Evolutionary conservation across 2,329 filamentous ascomycete genomes (phyloP).

Genomic region (Geosmithia flava): DNA sequence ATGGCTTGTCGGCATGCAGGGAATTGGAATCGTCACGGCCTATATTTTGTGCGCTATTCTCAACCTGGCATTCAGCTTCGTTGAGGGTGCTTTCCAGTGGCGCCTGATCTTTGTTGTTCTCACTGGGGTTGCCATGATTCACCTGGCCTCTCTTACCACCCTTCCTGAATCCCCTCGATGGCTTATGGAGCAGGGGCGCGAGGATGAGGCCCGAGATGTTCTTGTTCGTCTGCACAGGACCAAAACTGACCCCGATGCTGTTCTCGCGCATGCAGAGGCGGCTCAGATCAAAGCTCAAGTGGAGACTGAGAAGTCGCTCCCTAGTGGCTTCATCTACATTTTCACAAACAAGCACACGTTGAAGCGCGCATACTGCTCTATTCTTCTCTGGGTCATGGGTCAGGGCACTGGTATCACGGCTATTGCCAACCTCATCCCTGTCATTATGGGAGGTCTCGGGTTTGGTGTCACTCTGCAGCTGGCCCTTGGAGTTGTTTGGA

Average conservation of each 20-base stretch:
- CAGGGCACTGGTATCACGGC: slow-evolving; percentile 7
- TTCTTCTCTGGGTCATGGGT: slow-evolving; percentile 7
- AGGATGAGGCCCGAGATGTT: slow-evolving; percentile 14
- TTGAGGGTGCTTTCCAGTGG: slow-evolving; percentile 12
- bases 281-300: slow-evolving; percentile 7
- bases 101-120: slow-evolving; percentile 16
- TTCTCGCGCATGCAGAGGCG: slow-evolving; percentile 6
- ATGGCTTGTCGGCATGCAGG: slow-evolving; percentile 19
- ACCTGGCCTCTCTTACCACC: slow-evolving; percentile 16
- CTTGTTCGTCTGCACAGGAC: slow-evolving; percentile 5
- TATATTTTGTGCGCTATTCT: slow-evolving; percentile 19
- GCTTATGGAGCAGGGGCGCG: slow-evolving; percentile 21
- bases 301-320: slow-evolving; percentile 5
- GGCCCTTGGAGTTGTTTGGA: slow-evolving; percentile 6
- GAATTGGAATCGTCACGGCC: slow-evolving; percentile 16
- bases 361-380: slow-evolving; percentile 6
- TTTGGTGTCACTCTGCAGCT: slow-evolving; percentile 7
- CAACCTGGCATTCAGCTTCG: slow-evolving; percentile 7
- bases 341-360: slow-evolving; percentile 4
- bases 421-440: slow-evolving; percentile 2
- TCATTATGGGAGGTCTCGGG: slow-evolving; percentile 6
- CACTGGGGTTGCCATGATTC: slow-evolving; percentile 9
- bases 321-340: slow-evolving; percentile 6
- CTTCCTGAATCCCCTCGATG: slow-evolving; percentile 25
- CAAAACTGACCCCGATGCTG: slow-evolving; percentile 4